These are phyloP conservation scores for Porphyrellus sp. DNA, from an alignment of 1,284 basidiomycete species.

Conservation along the genomic window DNA sequence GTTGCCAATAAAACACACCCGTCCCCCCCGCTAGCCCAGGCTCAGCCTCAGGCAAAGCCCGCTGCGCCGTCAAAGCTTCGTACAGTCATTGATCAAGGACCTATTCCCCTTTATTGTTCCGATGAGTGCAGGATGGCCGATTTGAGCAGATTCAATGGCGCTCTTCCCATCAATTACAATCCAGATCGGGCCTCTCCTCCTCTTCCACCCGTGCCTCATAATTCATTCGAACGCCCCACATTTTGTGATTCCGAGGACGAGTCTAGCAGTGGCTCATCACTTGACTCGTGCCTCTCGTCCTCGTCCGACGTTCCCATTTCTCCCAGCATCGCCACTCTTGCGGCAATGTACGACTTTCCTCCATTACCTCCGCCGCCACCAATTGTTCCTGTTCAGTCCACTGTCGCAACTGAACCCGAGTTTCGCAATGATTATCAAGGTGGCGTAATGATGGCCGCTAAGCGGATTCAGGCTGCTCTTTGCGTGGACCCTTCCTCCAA, in stretches of 20 bases:
- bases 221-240: constrained; percentile 33
- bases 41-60: constrained; percentile 27
- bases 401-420: constrained; percentile 20
- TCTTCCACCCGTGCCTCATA: constrained; percentile 41
- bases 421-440: constrained; percentile 44
- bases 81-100: constrained; percentile 71
- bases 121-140: constrained; percentile 66
- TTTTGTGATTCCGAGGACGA: constrained; percentile 42
- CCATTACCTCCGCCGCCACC: constrained; percentile 52
- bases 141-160: constrained; percentile 42
- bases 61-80: constrained; percentile 45
- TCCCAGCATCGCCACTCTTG: constrained; percentile 50
- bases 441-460: constrained; percentile 68
- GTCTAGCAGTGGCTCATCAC: constrained; percentile 39
- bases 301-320: constrained; percentile 33
- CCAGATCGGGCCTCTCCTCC: constrained; percentile 42
- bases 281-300: constrained; percentile 39
- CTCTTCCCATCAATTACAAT: constrained; percentile 46
- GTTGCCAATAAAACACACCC: constrained; percentile 23
- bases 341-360: constrained; percentile 52
- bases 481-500: constrained; percentile 40
- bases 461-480: constrained; percentile 50
- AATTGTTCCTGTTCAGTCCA: constrained; percentile 32
- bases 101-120: constrained; percentile 75
- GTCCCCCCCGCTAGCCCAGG: constrained; percentile 22